Conservation (phyloP, 1,139 yeast genomes). For the Chernovozyma aurita region DNA sequence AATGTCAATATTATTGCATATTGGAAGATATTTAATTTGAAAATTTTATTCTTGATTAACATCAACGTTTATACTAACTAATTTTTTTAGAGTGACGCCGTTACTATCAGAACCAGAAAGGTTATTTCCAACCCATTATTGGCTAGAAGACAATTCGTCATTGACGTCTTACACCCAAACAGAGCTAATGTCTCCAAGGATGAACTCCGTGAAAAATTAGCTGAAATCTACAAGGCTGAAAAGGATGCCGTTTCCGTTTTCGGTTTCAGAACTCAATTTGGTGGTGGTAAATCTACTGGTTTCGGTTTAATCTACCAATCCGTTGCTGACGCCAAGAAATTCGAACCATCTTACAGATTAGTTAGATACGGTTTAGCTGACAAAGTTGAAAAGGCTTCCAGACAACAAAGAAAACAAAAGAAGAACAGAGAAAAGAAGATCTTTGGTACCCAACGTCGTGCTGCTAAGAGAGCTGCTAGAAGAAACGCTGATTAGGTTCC, state of each 20-base stretch:
- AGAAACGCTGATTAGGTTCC: constrained; percentile 50
- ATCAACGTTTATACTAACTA: constrained; percentile 36
- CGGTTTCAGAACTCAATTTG: constrained; percentile 99
- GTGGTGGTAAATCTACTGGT: constrained; percentile 99
- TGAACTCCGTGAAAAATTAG: constrained; percentile 97
- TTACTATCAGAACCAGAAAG: constrained; percentile 99
- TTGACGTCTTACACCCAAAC: constrained; percentile 99
- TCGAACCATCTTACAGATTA: constrained; percentile 99
- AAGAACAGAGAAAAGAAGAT: constrained; percentile 99
- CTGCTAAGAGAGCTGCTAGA: constrained; percentile 87
- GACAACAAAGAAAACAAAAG: constrained; percentile 99
- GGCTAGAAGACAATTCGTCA: constrained; percentile 99
- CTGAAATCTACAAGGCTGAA: constrained; percentile 96
- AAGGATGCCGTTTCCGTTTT: constrained; percentile 98
- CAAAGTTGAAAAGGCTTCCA: constrained; percentile 94
- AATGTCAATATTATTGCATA: too few relatives aligned
- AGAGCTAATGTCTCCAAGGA: constrained; percentile 99
- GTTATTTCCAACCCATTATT: constrained; percentile 99
- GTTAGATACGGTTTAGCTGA: constrained; percentile 98
- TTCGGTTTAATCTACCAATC: constrained; percentile 99
- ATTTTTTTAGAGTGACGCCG: constrained; percentile 80
- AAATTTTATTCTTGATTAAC: too few relatives aligned
- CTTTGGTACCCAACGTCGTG: constrained; percentile 96
- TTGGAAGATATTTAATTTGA: too few relatives aligned
- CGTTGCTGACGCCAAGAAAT: constrained; percentile 95